These are phyloP conservation scores for Coemansia sp. DNA, from an alignment of 192 early-diverging fungal species.

Conservation along the genomic window DNA sequence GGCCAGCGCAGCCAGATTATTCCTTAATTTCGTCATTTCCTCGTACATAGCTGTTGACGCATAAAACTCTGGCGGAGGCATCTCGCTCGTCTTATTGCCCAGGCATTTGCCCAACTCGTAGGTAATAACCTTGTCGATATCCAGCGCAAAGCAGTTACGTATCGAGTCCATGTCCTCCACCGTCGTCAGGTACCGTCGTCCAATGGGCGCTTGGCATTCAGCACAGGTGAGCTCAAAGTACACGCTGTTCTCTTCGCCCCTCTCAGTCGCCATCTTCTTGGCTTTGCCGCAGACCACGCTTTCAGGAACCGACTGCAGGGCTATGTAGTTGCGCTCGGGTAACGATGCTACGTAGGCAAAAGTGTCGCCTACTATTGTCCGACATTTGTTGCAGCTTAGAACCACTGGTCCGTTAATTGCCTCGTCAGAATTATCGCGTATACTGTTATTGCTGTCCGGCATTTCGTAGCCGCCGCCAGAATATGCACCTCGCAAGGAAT, in stretches of 20 bases:
- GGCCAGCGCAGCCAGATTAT: slow-evolving; percentile 42
- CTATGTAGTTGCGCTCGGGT: slow-evolving; percentile 45
- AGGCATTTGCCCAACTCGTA: slow-evolving; percentile 51
- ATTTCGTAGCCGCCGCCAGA: slow-evolving; percentile 8
- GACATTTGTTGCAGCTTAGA: slow-evolving; percentile 50
- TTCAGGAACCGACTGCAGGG: slow-evolving; percentile 32
- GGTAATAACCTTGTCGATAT: slow-evolving; percentile 37
- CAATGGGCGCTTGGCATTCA: slow-evolving; percentile 35
- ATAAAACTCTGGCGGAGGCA: slow-evolving; percentile 44
- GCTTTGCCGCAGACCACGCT: slow-evolving; percentile 23
- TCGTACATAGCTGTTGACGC: slow-evolving; percentile 33
- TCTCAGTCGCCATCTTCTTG: slow-evolving; percentile 25
- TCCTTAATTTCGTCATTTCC: slow-evolving; percentile 35
- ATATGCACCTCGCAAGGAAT: slow-evolving; percentile 3
- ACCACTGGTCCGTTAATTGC: slow-evolving; percentile 44
- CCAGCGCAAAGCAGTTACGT: slow-evolving; percentile 34
- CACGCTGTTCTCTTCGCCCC: slow-evolving; percentile 32
- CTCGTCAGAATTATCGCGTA: slow-evolving; percentile 16
- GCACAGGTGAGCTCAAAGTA: slow-evolving; percentile 38
- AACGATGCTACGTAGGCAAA: slow-evolving; percentile 45
- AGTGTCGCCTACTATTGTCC: slow-evolving; percentile 50
- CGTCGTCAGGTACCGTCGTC: slow-evolving; percentile 37
- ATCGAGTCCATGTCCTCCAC: slow-evolving; percentile 33
- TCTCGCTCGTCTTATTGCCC: slow-evolving; percentile 4
- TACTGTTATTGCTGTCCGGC: slow-evolving; percentile 7